phyloP scores from a whole-genome alignment of 108 stramenopile genomes.

The Bacterosira constricta region DNA sequence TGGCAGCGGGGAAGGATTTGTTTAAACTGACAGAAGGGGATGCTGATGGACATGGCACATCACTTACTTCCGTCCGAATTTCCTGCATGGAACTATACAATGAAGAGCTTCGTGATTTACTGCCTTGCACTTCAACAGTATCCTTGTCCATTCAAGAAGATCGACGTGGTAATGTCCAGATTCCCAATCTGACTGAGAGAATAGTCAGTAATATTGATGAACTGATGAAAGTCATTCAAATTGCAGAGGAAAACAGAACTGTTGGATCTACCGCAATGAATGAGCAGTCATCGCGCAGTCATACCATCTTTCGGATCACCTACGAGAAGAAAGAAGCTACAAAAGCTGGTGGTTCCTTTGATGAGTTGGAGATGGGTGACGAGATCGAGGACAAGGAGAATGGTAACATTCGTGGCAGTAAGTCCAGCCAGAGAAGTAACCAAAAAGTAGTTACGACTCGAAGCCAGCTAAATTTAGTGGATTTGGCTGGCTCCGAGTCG shows the following conservation, averaged over 20 bases:
- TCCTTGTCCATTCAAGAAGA: constrained; percentile 69
- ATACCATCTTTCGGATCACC: constrained; percentile 86
- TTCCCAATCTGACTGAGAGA: constrained; percentile 52
- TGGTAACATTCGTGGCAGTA: constrained; percentile 53
- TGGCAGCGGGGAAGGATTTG: constrained; percentile 62
- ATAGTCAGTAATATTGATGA: constrained; percentile 61
- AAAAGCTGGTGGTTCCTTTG: constrained; percentile 19
- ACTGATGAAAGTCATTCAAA: constrained; percentile 60
- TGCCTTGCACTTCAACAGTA: constrained; percentile 22
- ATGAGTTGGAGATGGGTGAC: constrained; percentile 36
- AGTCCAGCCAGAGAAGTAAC: constrained; percentile 42
- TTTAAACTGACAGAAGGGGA: constrained; percentile 34
- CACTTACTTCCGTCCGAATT: constrained; percentile 55
- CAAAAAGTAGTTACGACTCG: constrained; percentile 36
- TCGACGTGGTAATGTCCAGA: constrained; percentile 86
- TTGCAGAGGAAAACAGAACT: constrained; percentile 69
- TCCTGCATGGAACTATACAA: constrained; percentile 98
- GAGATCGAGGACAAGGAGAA: constrained; percentile 60
- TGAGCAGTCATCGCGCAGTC: constrained; percentile 86
- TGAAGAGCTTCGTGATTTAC: constrained; percentile 94
- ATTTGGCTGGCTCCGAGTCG: constrained; percentile 64
- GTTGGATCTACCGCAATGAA: constrained; percentile 93
- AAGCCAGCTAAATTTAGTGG: constrained; percentile 53
- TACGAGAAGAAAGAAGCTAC: constrained; percentile 63
- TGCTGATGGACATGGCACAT: background rate